phyloP scores from a whole-genome alignment of 2,329 filamentous ascomycete genomes.

The Torrubiella hemipterigena region DNA sequence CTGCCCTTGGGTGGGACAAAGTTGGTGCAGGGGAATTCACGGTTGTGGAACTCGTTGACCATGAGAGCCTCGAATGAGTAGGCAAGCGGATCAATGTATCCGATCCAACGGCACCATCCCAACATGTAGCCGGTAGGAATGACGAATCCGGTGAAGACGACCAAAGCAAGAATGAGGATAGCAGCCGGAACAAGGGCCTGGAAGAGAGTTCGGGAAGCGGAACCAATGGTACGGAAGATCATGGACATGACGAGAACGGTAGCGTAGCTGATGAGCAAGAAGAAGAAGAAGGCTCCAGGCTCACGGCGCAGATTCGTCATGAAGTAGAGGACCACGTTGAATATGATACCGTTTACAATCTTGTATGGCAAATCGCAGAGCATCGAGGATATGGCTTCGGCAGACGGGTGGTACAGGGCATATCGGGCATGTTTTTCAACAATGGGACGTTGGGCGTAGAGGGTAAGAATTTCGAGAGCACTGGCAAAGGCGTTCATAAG shows the following conservation, averaged over 20 bases:
- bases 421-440: slow-evolving; percentile 84
- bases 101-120: slow-evolving; percentile 73
- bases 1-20: slow-evolving; percentile 29
- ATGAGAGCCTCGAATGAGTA: slow-evolving; percentile 74
- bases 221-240: slow-evolving; percentile 75
- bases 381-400: slow-evolving; percentile 82
- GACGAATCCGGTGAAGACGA: slow-evolving; percentile 62
- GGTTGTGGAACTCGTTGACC: slow-evolving; percentile 68
- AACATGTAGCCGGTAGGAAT: slow-evolving; percentile 59
- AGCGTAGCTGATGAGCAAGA: slow-evolving; percentile 62
- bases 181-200: slow-evolving; percentile 51
- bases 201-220: slow-evolving; percentile 57
- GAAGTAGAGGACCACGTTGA: slow-evolving; percentile 78
- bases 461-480: slow-evolving; percentile 70
- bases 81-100: slow-evolving; percentile 66
- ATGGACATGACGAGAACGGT: slow-evolving; percentile 72
- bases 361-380: slow-evolving; percentile 79
- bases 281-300: slow-evolving; percentile 73
- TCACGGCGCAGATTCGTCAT: slow-evolving; percentile 70
- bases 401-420: slow-evolving; percentile 79
- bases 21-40: slow-evolving; percentile 41
- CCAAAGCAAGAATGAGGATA: slow-evolving; percentile 50
- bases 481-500: slow-evolving; percentile 76
- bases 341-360: slow-evolving; percentile 50
- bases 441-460: slow-evolving; percentile 82